Base-by-base conservation (phyloP, 2,329 filamentous ascomycete species). In the Mycosphaerella sp. region DNA sequence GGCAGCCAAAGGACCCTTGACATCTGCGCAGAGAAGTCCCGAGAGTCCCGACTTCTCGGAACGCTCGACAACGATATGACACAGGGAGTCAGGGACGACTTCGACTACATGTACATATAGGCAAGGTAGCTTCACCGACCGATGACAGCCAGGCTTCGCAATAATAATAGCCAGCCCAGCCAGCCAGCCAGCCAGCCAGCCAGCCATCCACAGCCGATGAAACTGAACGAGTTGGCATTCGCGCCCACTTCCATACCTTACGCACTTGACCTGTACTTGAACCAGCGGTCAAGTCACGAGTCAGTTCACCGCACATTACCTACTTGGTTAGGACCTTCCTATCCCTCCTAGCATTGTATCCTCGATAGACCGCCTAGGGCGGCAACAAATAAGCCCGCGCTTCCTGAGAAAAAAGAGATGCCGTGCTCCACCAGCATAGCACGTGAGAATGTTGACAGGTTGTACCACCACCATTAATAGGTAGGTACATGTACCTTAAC, bases 301-400 rank as follows among this genome's bases (percentile, higher is more conserved):
- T 48, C 45, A 48, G 45, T 48, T 36, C 45, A 48, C 37, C 45
- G 45, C 45, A 48, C 36, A 41, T 41, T 48, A 17, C 9, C 9
- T 18, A 16, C 16, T 25, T 6, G 7, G 6, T 25, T 21, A 34
- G 30, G 10, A 27, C 34, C 34, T 36, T 34, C 9, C 13, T 8
- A 12, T 34, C 21, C 21, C 21, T 25, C 21, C 21, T 25, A 25
- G 21, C 4, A 34, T 2, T 8, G 30, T n/a, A 34, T 8, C 30
- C 30, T 34, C 30, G 30, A 34, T n/a, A 34, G 30, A 34, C 30
- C 10, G 30, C 30, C 10, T 34, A 34, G 13, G 30, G 30, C 30
- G 30, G 30, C 30, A 34, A 34, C 30, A 34, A 6, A 25, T 6
- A 21, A 25, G 5, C 7, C 21, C 21, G 21, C 21, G 21, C 30